A percentile compares a stretch with the other conserved stretches of the same genome.
phyloP scores from a whole-genome alignment of 2,329 filamentous ascomycete genomes.

The Colletotrichum sp. region DNA sequence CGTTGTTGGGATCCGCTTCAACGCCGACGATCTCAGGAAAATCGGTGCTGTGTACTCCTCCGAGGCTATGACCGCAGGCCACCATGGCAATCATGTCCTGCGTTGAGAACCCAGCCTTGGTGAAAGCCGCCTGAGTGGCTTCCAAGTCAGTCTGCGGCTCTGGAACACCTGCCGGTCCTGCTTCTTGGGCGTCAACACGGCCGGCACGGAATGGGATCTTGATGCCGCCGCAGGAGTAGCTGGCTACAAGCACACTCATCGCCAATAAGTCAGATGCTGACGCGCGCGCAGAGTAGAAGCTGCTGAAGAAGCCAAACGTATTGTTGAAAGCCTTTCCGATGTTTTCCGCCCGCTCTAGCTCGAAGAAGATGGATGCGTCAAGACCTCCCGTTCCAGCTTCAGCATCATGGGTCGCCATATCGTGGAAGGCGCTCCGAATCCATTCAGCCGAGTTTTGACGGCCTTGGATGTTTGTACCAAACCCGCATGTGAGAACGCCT shows the following conservation, averaged over 20 bases:
- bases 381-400: conserved; percentile 26
- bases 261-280: conserved; percentile 30
- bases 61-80: conserved; percentile 39
- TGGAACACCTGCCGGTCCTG: conserved; percentile 35
- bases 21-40: conserved; percentile 40
- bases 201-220: conserved; percentile 33
- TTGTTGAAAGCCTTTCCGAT: conserved; percentile 26
- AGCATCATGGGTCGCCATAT: conserved; percentile 27
- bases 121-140: conserved; percentile 30
- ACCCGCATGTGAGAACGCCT: conserved; percentile 24
- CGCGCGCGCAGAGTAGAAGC: conserved; percentile 22
- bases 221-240: conserved; percentile 24
- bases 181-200: conserved; percentile 32
- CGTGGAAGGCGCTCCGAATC: conserved; percentile 31
- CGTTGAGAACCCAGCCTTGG: conserved; percentile 33
- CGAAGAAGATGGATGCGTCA: conserved; percentile 30
- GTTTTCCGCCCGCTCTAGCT: conserved; percentile 27
- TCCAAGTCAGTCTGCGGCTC: conserved; percentile 32
- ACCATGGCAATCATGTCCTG: conserved; percentile 40
- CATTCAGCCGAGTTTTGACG: conserved; percentile 30
- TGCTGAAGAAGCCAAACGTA: conserved; percentile 30
- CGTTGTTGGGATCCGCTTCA: conserved; percentile 15
- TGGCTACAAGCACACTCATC: conserved; percentile 24
- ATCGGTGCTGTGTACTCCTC: conserved; percentile 48
- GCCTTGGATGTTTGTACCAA: conserved; percentile 20